phyloP scores from a whole-genome alignment of 2,329 filamentous ascomycete genomes.

The Colletotrichum plurivorum region DNA sequence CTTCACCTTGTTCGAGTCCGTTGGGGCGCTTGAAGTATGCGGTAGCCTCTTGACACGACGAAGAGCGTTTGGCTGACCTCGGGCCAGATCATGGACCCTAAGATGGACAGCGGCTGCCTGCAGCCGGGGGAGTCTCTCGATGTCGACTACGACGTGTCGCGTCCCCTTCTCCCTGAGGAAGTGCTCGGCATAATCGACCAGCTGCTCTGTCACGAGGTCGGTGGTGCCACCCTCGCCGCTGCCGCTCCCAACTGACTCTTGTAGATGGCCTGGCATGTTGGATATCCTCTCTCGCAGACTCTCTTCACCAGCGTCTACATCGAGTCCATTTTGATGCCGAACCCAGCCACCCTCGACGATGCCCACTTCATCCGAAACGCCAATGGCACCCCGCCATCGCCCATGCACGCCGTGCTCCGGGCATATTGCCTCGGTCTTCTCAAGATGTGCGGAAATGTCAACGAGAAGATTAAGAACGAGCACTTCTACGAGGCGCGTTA shows the following conservation, averaged over 20 bases:
- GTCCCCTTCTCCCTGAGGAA: conserved; percentile 79
- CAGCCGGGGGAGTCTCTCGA: conserved; percentile 85
- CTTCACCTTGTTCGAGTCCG: conserved; percentile 95
- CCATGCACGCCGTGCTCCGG: conserved; percentile 76
- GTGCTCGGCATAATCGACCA: conserved; percentile 96
- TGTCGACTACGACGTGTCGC: conserved; percentile 82
- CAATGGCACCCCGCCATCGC: conserved; percentile 46
- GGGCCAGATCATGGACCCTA: conserved; percentile 93
- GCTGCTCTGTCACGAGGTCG: conserved; percentile 87
- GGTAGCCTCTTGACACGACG: not conserved
- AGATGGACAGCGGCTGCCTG: conserved; percentile 96
- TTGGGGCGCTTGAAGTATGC: conserved; percentile 83
- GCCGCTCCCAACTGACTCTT: conserved; percentile 18
- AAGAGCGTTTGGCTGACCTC: conserved; percentile 15
- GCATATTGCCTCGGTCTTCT: conserved; percentile 89
- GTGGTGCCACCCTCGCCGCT: conserved; percentile 39
- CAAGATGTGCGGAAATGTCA: conserved; percentile 86
- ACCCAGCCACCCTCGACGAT: conserved; percentile 73
- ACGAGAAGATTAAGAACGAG: conserved; percentile 82
- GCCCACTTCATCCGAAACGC: conserved; percentile 71
- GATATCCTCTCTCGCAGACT: conserved; percentile 95
- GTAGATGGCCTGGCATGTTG: conserved; percentile 95
- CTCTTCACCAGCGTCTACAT: conserved; percentile 94
- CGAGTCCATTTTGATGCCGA: conserved; percentile 83
- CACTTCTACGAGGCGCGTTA: conserved; percentile 86